phyloP scores from a whole-genome alignment of 2,329 filamentous ascomycete species.

The Cryoendolithus antarcticus region DNA sequence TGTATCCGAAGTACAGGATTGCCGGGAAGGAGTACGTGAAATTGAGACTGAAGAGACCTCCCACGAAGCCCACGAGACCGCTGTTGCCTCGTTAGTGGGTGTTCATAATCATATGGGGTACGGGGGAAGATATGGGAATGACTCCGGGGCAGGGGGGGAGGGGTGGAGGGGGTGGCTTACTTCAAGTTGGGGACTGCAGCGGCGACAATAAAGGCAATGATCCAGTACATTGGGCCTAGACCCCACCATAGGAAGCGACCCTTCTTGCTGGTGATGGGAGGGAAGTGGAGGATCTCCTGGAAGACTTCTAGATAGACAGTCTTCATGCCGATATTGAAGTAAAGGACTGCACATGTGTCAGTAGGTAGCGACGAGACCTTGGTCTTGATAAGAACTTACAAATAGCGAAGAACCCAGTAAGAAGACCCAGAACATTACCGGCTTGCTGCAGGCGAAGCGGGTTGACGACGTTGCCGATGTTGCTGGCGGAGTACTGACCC shows the following conservation, averaged over 20 bases:
- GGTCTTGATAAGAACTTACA: conserved; percentile 1
- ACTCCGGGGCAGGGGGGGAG: too few species aligned
- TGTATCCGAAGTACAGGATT: conserved; percentile 31
- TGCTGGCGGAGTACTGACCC: conserved; percentile 34
- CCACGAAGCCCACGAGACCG: conserved; percentile 33
- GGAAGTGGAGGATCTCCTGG: conserved; percentile 39
- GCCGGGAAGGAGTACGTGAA: conserved; percentile 49
- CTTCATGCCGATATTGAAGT: conserved; percentile 34
- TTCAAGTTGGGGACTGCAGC: conserved; percentile 39
- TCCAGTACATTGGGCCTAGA: conserved; percentile 46
- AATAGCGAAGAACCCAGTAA: conserved; percentile 26
- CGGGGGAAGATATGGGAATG: not conserved
- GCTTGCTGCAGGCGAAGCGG: conserved; percentile 29
- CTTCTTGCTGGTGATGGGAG: conserved; percentile 33
- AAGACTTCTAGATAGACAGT: conserved; percentile 44
- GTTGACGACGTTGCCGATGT: conserved; percentile 29
- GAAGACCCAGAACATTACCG: conserved; percentile 28
- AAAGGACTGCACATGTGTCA: conserved; percentile 20
- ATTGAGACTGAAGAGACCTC: conserved; percentile 42
- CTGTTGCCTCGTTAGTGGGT: conserved; percentile 1
- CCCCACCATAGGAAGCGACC: conserved; percentile 41
- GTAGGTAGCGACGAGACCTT: not conserved
- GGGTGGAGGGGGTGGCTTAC: not conserved
- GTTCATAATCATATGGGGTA: not conserved
- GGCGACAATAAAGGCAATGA: conserved; percentile 41